Percentiles rank a stretch among this genome's conserved stretches.
phyloP scores from a whole-genome alignment of 306 rosid genomes.

The Rosa lucieae region DNA sequence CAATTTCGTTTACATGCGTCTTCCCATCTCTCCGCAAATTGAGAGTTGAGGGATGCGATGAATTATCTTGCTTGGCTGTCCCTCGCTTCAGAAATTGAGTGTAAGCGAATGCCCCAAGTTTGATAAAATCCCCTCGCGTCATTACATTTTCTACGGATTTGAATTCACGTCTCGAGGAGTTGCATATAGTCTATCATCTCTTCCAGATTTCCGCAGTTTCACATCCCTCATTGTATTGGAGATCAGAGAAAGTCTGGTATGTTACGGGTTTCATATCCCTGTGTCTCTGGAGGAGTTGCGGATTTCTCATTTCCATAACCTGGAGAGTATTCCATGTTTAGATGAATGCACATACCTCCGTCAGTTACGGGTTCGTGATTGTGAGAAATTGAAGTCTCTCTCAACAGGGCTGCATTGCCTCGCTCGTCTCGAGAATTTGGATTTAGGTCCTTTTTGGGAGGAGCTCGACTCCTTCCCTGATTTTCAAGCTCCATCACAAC shows the following conservation, averaged over 20 bases:
- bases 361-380: rapidly evolving
- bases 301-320: neutral
- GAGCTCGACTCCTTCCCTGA: constrained; percentile 10
- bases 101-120: too few relatives aligned
- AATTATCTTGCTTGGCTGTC: neutral
- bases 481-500: neutral
- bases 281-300: neutral
- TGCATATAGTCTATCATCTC: neutral
- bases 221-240: neutral
- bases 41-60: neutral
- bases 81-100: neutral
- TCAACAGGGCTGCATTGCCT: neutral
- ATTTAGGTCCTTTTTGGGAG: neutral
- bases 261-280: neutral
- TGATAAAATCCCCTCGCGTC: neutral
- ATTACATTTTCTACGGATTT: neutral
- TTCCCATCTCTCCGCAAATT: neutral
- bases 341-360: neutral
- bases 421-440: neutral
- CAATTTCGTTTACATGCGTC: neutral
- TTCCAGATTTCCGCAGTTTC: neutral
- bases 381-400: neutral
- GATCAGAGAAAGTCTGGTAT: neutral
- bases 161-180: neutral
- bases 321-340: neutral